Percentiles rank a stretch among this genome's conserved stretches.
Conservation (phyloP, 139 green algal species). For the Edaphochlamys debaryana region DNA sequence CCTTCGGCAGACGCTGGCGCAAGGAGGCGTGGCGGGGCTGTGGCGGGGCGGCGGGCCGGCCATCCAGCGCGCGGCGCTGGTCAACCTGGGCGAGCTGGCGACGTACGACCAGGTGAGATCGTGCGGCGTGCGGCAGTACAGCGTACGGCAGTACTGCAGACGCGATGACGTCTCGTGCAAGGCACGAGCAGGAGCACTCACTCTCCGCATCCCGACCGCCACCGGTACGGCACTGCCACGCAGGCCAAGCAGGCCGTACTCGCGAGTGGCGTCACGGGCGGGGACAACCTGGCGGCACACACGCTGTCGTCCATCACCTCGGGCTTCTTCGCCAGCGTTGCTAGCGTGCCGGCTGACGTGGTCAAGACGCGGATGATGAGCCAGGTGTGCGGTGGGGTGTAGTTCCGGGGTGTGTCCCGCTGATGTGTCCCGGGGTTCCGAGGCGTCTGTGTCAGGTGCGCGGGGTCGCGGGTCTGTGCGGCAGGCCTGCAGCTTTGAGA, state of each 20-base stretch:
- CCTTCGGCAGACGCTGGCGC: conserved; percentile 29
- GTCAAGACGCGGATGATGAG: conserved; percentile 84
- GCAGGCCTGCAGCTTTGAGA: no score
- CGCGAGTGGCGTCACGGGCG: conserved; percentile 40
- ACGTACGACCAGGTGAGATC: conserved; percentile 71
- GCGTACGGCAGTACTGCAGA: no score
- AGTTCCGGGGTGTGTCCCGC: no score
- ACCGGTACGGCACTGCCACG: no score
- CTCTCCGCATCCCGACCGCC: no score
- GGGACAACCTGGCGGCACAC: conserved; percentile 62
- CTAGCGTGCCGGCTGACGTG: conserved; percentile 64
- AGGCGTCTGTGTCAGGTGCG: no score
- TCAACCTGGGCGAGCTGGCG: conserved; percentile 80
- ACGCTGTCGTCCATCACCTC: conserved; percentile 50
- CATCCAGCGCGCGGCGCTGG: conserved; percentile 72
- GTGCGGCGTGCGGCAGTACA: no score
- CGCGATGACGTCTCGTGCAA: no score
- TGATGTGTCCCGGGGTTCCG: no score
- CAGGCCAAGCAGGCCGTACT: conserved; percentile 59
- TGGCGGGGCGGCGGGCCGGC: conserved; percentile 71
- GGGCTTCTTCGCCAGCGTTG: conserved; percentile 56
- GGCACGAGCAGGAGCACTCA: no score
- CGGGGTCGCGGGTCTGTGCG: no score
- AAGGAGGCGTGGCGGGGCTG: conserved; percentile 64
- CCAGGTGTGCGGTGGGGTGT: conserved; percentile 47